Conservation (phyloP, 768 basidiomycete species). For the Phylloporus sp. region DNA sequence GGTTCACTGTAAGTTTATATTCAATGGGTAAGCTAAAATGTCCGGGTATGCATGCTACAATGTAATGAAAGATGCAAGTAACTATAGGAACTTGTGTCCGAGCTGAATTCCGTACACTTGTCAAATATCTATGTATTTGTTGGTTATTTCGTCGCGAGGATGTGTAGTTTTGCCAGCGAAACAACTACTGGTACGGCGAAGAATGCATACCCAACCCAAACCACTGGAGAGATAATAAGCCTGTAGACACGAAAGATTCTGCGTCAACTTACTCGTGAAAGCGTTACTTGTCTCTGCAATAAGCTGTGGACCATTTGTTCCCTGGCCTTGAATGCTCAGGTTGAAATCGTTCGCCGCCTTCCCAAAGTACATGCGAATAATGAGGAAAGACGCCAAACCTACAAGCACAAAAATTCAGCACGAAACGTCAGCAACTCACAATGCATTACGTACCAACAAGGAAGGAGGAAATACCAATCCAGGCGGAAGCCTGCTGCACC, state of each 20-base stretch:
- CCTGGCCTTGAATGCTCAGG: conserved; percentile 48
- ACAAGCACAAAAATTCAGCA: background rate
- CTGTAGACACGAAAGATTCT: background rate
- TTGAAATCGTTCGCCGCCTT: conserved; percentile 80
- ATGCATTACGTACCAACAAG: conserved; percentile 49
- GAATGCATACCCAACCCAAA: conserved; percentile 75
- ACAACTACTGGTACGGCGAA: conserved; percentile 64
- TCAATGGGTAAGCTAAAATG: too few relatives aligned
- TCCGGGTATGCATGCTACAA: too few relatives aligned
- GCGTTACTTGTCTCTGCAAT: conserved; percentile 63
- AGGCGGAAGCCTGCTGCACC: conserved; percentile 57
- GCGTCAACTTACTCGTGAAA: conserved; percentile 58
- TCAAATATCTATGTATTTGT: background rate
- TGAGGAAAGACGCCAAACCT: conserved; percentile 67
- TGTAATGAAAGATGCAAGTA: background rate
- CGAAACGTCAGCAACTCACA: background rate
- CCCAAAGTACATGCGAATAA: conserved; percentile 77
- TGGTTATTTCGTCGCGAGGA: conserved; percentile 45
- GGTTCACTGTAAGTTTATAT: too few relatives aligned
- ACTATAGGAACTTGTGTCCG: background rate
- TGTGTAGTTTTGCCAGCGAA: conserved; percentile 63
- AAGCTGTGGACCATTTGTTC: conserved; percentile 51
- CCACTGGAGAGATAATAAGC: conserved; percentile 43
- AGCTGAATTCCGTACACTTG: background rate
- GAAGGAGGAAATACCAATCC: conserved; percentile 76